These are phyloP conservation scores for Neopestalotiopsis sp. DNA, from an alignment of 2,329 filamentous ascomycete genomes.

Conservation along the genomic window DNA sequence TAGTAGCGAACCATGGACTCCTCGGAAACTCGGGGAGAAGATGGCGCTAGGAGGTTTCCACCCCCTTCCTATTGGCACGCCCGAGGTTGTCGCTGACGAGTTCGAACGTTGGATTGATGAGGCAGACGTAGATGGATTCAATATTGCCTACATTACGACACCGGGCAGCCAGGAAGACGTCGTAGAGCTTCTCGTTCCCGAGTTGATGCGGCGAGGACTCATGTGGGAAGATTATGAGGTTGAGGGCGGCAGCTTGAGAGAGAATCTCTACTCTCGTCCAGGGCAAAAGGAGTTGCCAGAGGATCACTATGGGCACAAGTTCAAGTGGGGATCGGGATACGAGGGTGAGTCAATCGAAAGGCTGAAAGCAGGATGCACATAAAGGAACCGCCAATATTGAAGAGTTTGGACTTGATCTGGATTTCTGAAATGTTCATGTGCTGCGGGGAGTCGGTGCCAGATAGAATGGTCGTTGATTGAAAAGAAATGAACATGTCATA, in stretches of 20 bases:
- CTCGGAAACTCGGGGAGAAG: slow-evolving; percentile 15
- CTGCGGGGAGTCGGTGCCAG: no score
- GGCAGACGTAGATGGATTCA: slow-evolving; percentile 19
- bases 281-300: slow-evolving; percentile 15
- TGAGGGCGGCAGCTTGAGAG: slow-evolving; percentile 23
- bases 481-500: no score
- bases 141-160: slow-evolving; percentile 18
- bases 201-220: slow-evolving; percentile 24
- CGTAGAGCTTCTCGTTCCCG: slow-evolving; percentile 28
- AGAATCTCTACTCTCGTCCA: slow-evolving; percentile 21
- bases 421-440: no score
- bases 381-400: background rate
- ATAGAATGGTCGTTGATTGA: no score
- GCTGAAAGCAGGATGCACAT: slow-evolving; percentile 1
- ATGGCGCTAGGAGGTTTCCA: slow-evolving; percentile 19
- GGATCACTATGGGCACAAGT: slow-evolving; percentile 21
- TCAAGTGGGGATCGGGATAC: slow-evolving; percentile 17
- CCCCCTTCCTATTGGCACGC: slow-evolving; percentile 12
- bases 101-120: slow-evolving; percentile 17
- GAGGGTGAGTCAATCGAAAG: slow-evolving; percentile 20
- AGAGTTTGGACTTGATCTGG: no score
- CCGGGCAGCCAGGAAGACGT: slow-evolving; percentile 17
- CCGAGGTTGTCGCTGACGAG: slow-evolving; percentile 16
- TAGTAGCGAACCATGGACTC: slow-evolving; percentile 14
- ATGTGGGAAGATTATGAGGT: slow-evolving; percentile 26